phyloP scores from a whole-genome alignment of 257 asterid genomes.

The Mentha longifolia region DNA sequence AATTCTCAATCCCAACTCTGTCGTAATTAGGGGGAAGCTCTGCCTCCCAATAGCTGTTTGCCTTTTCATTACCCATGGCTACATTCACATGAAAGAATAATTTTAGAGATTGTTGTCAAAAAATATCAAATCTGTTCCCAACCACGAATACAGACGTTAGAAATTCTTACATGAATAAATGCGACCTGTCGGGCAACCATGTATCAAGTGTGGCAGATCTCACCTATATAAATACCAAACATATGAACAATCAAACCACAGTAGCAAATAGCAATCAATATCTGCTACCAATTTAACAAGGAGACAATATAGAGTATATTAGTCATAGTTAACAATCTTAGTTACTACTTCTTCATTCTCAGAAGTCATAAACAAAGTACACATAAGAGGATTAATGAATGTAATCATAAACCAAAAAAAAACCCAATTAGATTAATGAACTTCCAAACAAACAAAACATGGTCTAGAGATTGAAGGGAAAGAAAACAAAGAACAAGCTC shows the following conservation, averaged over 20 bases:
- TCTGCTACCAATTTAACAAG: conserved; percentile 10
- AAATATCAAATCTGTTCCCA: conserved; percentile 14
- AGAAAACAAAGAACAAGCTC: neutral
- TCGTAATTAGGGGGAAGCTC: conserved; percentile 98
- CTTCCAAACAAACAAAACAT: conserved; percentile 18
- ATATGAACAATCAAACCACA: conserved; percentile 23
- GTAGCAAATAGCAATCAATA: conserved; percentile 25
- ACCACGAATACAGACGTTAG: conserved; percentile 18
- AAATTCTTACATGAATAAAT: conserved; percentile 90
- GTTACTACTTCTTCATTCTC: too few relatives aligned
- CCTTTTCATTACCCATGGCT: conserved; percentile 99
- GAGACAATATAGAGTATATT: neutral
- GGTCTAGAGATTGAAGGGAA: conserved; percentile 12
- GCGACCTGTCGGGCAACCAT: conserved; percentile 99
- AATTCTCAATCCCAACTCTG: conserved; percentile 98
- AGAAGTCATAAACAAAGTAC: too few relatives aligned
- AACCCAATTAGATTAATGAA: neutral
- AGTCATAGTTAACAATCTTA: neutral
- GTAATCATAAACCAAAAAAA: too few relatives aligned
- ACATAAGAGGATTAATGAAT: too few relatives aligned
- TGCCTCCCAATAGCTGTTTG: conserved; percentile 98
- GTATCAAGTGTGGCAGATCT: conserved; percentile 99
- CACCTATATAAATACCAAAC: conserved; percentile 58
- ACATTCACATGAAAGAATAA: conserved; percentile 34
- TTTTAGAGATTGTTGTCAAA: conserved; percentile 1